Evolutionary conservation across 768 basidiomycete species (phyloP).

Genomic region (Lyophyllum semitale): DNA sequence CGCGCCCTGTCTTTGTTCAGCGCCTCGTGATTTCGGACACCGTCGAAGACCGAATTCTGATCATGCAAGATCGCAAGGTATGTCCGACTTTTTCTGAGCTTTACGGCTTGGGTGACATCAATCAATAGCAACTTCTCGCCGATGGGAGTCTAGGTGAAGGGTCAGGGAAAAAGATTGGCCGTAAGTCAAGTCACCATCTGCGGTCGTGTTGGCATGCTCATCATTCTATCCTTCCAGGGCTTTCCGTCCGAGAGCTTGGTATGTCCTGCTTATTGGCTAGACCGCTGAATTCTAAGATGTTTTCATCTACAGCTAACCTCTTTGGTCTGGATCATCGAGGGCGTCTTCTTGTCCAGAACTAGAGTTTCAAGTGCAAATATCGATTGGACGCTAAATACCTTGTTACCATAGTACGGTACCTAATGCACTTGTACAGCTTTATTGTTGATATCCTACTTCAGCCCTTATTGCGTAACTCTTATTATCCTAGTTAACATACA

Average conservation of each 20-base stretch:
- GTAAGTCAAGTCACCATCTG: conserved; percentile 32
- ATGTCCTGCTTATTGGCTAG: conserved; percentile 7
- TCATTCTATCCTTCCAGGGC: conserved; percentile 24
- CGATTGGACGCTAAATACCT: neutral
- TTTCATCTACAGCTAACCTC: conserved; percentile 33
- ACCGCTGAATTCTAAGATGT: neutral
- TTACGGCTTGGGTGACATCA: neutral
- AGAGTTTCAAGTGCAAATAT: neutral
- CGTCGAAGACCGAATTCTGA: conserved; percentile 71
- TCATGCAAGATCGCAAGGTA: conserved; percentile 63
- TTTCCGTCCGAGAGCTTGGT: conserved; percentile 54
- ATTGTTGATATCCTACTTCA: neutral
- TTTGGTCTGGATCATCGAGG: conserved; percentile 46
- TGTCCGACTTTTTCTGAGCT: conserved; percentile 1
- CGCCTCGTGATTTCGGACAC: conserved; percentile 61
- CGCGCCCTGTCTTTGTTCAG: conserved; percentile 48
- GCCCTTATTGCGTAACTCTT: neutral
- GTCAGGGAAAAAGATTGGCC: conserved; percentile 55
- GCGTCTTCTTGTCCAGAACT: conserved; percentile 20
- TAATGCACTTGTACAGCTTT: neutral
- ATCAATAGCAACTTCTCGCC: conserved; percentile 49
- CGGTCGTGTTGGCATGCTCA: neutral
- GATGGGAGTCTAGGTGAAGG: conserved; percentile 68
- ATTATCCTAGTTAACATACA: neutral
- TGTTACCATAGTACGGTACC: neutral